Conservation (phyloP, 106 monocot species). For the Dendrobium catenatum region DNA sequence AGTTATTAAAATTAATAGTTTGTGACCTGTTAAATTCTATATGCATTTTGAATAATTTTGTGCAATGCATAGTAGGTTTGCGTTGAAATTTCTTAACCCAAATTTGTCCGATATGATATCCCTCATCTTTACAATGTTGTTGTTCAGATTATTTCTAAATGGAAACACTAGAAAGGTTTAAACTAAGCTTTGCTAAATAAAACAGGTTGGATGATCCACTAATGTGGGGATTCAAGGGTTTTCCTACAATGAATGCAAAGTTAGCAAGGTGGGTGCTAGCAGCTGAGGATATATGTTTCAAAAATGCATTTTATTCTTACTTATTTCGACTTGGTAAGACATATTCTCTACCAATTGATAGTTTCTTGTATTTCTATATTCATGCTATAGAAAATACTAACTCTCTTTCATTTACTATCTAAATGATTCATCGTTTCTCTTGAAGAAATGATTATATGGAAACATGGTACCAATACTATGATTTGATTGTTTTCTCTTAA, state of each 20-base stretch:
- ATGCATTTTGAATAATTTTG: neutral
- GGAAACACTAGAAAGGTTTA: slow-evolving; percentile 1
- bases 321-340: slow-evolving; percentile 78
- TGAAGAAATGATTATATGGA: neutral
- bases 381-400: slow-evolving; percentile 1
- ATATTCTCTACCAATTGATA: neutral
- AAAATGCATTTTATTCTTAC: slow-evolving; percentile 68
- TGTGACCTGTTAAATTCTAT: neutral
- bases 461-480: neutral
- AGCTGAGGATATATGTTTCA: slow-evolving; percentile 99
- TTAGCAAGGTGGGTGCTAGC: slow-evolving; percentile 85
- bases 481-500: neutral
- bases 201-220: slow-evolving; percentile 94
- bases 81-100: neutral
- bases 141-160: neutral
- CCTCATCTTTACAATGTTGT: neutral
- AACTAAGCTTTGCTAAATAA: neutral
- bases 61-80: neutral
- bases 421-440: neutral
- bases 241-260: slow-evolving; percentile 74
- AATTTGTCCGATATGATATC: neutral
- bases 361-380: slow-evolving; percentile 2
- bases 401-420: neutral
- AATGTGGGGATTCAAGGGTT: slow-evolving; percentile 97
- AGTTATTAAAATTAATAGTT: neutral